phyloP scores from a whole-genome alignment of 2,329 filamentous ascomycete genomes.

The Neofusicoccum laricinum region DNA sequence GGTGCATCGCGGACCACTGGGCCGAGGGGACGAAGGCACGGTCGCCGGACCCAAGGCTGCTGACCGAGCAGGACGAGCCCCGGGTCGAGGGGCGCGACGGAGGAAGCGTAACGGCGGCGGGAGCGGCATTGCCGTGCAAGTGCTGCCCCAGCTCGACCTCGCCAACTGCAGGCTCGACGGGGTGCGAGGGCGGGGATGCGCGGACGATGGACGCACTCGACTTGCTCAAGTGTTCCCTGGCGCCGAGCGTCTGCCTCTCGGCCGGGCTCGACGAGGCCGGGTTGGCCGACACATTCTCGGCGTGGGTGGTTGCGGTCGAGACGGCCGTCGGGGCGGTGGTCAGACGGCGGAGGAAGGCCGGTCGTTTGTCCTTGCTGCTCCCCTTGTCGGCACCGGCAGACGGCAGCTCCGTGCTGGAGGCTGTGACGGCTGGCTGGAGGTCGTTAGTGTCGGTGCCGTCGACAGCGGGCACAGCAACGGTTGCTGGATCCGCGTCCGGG shows the following conservation, averaged over 20 bases:
- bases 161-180: background rate
- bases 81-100: background rate
- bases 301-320: background rate
- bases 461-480: background rate
- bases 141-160: background rate
- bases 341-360: conserved; percentile 12
- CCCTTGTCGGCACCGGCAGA: background rate
- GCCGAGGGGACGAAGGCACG: background rate
- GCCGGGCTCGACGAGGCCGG: background rate
- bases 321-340: background rate
- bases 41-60: conserved; percentile 1
- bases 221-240: conserved; percentile 8
- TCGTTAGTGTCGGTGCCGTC: conserved; percentile 5
- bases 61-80: background rate
- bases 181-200: background rate
- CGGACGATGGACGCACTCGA: background rate
- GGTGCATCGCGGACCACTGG: background rate
- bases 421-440: background rate
- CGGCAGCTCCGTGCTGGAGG: background rate
- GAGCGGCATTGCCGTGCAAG: background rate
- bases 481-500: background rate
- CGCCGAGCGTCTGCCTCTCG: background rate
- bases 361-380: background rate
- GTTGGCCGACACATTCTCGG: conserved; percentile 5
- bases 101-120: background rate